A percentile compares a stretch with the other conserved stretches of the same genome.
phyloP scores from a whole-genome alignment of 2,329 filamentous ascomycete species.

The Paramyrothecium roridum region DNA sequence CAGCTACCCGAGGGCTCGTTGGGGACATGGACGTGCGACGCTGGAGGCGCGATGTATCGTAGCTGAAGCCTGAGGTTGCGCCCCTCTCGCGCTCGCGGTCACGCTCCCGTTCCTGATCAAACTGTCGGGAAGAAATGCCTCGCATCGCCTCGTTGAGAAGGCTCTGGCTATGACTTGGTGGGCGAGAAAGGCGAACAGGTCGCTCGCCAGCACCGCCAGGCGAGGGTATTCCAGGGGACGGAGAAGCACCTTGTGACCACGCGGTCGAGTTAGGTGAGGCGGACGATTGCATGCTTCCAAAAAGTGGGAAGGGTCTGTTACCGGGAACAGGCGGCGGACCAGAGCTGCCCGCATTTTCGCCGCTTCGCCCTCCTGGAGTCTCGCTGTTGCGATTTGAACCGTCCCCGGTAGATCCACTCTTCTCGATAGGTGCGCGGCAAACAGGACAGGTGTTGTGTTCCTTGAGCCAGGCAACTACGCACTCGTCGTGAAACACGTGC shows the following conservation, averaged over 20 bases:
- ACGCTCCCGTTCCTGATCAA: slow-evolving; percentile 17
- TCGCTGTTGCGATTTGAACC: too few relatives aligned
- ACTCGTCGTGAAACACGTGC: slow-evolving; percentile 90
- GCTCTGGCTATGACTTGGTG: slow-evolving; percentile 22
- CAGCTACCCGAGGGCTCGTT: slow-evolving; percentile 27
- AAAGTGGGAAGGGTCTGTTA: neutral
- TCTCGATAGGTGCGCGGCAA: slow-evolving; percentile 61
- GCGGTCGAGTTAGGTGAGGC: neutral
- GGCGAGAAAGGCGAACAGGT: slow-evolving; percentile 14
- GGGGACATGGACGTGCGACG: slow-evolving; percentile 36
- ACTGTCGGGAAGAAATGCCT: slow-evolving; percentile 21
- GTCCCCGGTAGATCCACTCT: slow-evolving; percentile 6
- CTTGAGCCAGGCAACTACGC: slow-evolving; percentile 77
- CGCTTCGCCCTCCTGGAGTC: neutral
- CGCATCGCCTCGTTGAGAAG: slow-evolving; percentile 26
- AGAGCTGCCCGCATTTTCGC: neutral
- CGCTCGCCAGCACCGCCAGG: slow-evolving; percentile 5
- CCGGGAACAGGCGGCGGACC: neutral
- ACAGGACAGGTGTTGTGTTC: slow-evolving; percentile 93
- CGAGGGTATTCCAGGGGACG: slow-evolving; percentile 2
- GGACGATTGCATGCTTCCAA: neutral
- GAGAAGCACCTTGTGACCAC: neutral
- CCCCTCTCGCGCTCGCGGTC: slow-evolving; percentile 19
- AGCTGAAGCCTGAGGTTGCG: slow-evolving; percentile 20
- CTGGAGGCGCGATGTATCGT: slow-evolving; percentile 29